Conservation (phyloP, 108 stramenopile genomes). For the Asterionellopsis glacialis region DNA sequence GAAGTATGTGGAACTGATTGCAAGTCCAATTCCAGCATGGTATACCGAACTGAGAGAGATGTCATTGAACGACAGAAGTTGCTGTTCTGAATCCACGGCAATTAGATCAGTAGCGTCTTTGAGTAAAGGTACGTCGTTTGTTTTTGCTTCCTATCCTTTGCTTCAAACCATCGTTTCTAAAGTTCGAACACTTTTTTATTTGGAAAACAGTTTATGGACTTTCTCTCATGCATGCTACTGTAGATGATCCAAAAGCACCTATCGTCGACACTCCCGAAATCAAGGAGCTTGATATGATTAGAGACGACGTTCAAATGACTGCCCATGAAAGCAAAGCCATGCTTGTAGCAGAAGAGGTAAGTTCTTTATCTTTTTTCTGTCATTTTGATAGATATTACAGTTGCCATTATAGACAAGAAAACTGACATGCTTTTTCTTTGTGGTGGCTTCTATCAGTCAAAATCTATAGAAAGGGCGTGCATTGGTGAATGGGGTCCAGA, state of each 20-base stretch:
- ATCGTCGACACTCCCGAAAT: not conserved
- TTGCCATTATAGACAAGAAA: not conserved
- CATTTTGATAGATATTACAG: not conserved
- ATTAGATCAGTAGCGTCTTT: constrained; percentile 45
- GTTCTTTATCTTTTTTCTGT: not conserved
- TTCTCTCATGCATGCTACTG: constrained; percentile 35
- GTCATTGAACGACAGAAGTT: not conserved
- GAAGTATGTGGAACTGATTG: not conserved
- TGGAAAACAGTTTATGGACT: constrained; percentile 49
- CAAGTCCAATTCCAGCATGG: constrained; percentile 31
- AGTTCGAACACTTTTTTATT: not conserved
- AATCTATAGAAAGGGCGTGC: constrained; percentile 51
- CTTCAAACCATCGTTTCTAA: not conserved
- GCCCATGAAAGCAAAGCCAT: too few species aligned
- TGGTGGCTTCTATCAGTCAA: too few species aligned
- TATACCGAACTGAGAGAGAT: constrained; percentile 25
- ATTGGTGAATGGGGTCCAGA: constrained; percentile 80
- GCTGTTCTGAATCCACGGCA: constrained; percentile 20
- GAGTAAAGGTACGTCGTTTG: constrained; percentile 11
- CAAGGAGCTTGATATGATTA: too few species aligned
- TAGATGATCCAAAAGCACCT: not conserved
- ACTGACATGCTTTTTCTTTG: too few species aligned
- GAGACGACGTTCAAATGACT: not conserved
- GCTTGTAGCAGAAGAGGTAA: not conserved
- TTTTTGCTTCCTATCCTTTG: too few species aligned